Evolutionary conservation across 1,284 basidiomycete genomes (phyloP).

Genomic region (Apiotrichum mycotoxinovorans): DNA sequence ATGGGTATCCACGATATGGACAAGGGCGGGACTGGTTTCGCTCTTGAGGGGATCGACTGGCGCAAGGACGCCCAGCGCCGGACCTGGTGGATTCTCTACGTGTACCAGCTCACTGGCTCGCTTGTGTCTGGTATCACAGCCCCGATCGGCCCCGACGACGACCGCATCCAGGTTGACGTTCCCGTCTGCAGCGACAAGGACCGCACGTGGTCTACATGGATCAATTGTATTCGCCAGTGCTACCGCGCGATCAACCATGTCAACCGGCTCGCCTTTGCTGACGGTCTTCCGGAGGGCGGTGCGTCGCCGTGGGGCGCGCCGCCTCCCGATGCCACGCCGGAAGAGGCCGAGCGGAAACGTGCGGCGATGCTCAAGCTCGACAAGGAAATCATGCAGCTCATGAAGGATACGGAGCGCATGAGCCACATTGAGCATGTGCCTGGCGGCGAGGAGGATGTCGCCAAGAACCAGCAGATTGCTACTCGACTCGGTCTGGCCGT

Average conservation of each 20-base stretch:
- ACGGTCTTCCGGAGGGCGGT: not conserved
- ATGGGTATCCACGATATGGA: conserved; percentile 47
- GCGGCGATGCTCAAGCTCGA: conserved; percentile 41
- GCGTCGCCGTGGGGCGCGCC: not conserved
- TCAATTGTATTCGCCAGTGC: conserved; percentile 40
- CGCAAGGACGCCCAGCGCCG: conserved; percentile 44
- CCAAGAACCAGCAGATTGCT: conserved; percentile 46
- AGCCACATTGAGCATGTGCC: conserved; percentile 44
- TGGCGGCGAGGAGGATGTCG: conserved; percentile 50
- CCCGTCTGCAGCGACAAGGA: conserved; percentile 42
- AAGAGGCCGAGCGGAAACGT: conserved; percentile 2
- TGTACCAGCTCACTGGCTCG: conserved; percentile 33
- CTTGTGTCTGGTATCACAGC: conserved; percentile 36
- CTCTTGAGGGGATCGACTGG: conserved; percentile 46
- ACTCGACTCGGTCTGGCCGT: conserved; percentile 45
- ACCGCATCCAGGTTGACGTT: conserved; percentile 43
- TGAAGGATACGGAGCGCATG: conserved; percentile 44
- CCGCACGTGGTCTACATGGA: conserved; percentile 46
- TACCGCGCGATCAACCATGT: conserved; percentile 37
- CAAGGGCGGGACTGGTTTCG: conserved; percentile 12
- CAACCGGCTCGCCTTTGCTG: conserved; percentile 35
- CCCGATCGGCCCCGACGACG: conserved; percentile 37
- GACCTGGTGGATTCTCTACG: conserved; percentile 49
- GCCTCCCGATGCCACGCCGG: not conserved
- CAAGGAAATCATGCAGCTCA: conserved; percentile 36